A percentile compares a stretch with the other conserved stretches of the same genome.
These are phyloP conservation scores for Nicotiana knightiana DNA, from an alignment of 257 asterid species.

Conservation along the genomic window DNA sequence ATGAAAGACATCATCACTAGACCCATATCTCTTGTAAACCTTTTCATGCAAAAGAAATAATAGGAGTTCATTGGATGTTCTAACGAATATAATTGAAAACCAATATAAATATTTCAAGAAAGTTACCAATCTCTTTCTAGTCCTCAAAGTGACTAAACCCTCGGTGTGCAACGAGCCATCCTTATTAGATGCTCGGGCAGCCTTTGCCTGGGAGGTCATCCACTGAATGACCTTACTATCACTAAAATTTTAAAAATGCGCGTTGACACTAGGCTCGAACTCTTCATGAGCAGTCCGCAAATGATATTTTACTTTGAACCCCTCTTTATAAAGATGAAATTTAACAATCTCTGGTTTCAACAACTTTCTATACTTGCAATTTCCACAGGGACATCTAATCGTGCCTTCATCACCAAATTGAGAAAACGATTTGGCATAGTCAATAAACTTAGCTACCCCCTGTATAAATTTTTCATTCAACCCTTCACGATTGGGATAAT, in stretches of 20 bases:
- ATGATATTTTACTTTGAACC: neutral
- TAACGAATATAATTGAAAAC: neutral
- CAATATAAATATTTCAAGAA: neutral
- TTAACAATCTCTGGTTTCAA: neutral
- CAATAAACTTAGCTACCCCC: neutral
- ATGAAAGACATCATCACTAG: neutral
- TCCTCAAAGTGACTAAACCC: neutral
- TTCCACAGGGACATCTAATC: neutral
- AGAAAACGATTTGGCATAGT: neutral
- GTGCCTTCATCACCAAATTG: neutral
- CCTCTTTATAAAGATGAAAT: neutral
- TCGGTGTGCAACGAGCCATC: neutral
- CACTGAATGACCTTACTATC: neutral
- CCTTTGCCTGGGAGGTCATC: neutral
- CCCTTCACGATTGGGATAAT: neutral
- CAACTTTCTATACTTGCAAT: neutral
- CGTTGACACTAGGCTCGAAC: neutral
- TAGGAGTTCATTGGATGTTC: neutral
- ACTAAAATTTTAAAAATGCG: neutral
- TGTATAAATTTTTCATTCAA: neutral
- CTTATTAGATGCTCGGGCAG: neutral
- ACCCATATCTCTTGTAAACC: neutral
- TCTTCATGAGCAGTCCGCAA: neutral
- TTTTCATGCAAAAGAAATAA: neutral
- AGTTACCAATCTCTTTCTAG: neutral